Evolutionary conservation across 495 filamentous ascomycete species (phyloP).

Genomic region (Lasiosphaeriaceae sp.): DNA sequence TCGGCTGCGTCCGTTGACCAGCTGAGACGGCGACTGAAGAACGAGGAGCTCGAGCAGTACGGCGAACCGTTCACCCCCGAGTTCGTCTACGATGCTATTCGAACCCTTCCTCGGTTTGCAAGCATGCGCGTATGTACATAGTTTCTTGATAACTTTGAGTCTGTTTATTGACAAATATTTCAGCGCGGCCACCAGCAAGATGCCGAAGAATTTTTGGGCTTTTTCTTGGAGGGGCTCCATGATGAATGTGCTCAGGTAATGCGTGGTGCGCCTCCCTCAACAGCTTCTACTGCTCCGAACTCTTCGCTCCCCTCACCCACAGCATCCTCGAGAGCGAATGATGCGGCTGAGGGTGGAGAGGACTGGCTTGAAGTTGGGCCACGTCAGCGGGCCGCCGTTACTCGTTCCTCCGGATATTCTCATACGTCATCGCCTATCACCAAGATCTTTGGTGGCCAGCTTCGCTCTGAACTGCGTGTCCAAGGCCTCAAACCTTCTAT

Average conservation of each 20-base stretch:
- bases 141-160: constrained; percentile 20
- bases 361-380: constrained; percentile 94
- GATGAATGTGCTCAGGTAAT: constrained; percentile 84
- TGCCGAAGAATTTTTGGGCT: constrained; percentile 95
- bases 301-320: constrained; percentile 36
- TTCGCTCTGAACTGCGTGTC: constrained; percentile 84
- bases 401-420: constrained; percentile 78
- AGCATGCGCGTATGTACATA: constrained; percentile 68
- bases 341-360: constrained; percentile 39
- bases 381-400: constrained; percentile 82
- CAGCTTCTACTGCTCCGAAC: constrained; percentile 37
- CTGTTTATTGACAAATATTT: constrained; percentile 26
- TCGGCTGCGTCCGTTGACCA: constrained; percentile 71
- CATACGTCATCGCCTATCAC: constrained; percentile 76
- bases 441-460: constrained; percentile 89
- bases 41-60: constrained; percentile 79
- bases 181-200: constrained; percentile 95
- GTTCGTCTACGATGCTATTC: constrained; percentile 91
- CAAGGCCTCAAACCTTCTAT: constrained; percentile 86
- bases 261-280: constrained; percentile 43
- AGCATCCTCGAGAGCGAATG: constrained; percentile 29
- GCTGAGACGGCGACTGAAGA: constrained; percentile 68
- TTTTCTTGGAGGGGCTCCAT: constrained; percentile 86
- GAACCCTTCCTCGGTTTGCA: constrained; percentile 78
- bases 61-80: constrained; percentile 91